Base-by-base conservation (phyloP, 768 basidiomycete species). In the Psilocybe cubensis region DNA sequence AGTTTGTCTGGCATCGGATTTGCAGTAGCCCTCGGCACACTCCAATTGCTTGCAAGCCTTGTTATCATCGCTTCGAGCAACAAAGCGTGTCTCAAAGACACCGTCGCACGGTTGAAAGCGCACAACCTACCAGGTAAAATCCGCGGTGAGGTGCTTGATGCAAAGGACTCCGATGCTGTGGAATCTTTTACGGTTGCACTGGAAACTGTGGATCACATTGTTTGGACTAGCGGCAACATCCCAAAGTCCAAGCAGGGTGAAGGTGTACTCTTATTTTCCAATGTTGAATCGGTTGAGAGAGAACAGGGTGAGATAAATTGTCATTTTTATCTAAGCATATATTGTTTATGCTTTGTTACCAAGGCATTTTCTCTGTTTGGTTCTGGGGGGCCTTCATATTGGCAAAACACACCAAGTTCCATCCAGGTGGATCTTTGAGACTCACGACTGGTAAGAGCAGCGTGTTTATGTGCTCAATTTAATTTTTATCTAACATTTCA, bases 331-430 rank as follows among this genome's bases (percentile, higher is more conserved):
- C n/a, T n/a, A n/a, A n/a, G n/a, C n/a, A n/a, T n/a, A n/a, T n/a
- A n/a, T n/a, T n/a, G n/a, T n/a, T n/a, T n/a, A n/a, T n/a, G n/a
- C n/a, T n/a, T n/a, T n/a, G n/a, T n/a, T n/a, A n/a, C n/a, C n/a
- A n/a, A n/a, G 31, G 31, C 31, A 12, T 12, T 12, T 33, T 33
- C 12, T 33, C 31, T 33, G 31, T 33, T 12, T 46, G 47, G 3
- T 56, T 56, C n/a, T 56, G 54, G 54, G 54, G 54, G 2, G 45
- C 54, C 3, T 41, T 56, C 20, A 18, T 47, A 6, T 21, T 56
- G 3, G 45, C 54, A n/a, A 31, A 56, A 25, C 35, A 41, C 20
- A 38, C 47, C 1, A 56, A 48, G 11, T 21, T 56, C 35, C 21
- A 35, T 24, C 35, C 33, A 3, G 47, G 45, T 38, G 54, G 54